Evolutionary conservation across 2,329 filamentous ascomycete genomes (phyloP).

Genomic region (Allantophomopsis cytisporea): DNA sequence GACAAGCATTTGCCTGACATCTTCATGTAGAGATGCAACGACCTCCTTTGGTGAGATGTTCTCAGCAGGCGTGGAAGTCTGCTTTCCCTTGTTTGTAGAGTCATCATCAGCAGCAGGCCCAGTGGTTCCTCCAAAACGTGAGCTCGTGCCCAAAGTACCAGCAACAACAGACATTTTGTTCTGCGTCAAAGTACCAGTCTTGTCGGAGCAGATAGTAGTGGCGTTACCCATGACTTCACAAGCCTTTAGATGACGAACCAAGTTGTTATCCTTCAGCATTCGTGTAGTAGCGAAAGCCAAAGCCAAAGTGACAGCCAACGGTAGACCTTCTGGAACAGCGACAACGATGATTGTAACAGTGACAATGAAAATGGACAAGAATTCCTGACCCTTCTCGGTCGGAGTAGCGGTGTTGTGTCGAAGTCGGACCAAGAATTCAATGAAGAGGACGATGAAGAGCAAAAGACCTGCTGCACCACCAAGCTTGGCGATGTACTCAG

Average conservation of each 20-base stretch:
- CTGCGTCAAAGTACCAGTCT: conserved; percentile 62
- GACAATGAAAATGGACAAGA: conserved; percentile 48
- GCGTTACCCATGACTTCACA: conserved; percentile 63
- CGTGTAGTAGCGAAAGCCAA: conserved; percentile 54
- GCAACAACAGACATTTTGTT: conserved; percentile 69
- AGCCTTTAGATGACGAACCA: conserved; percentile 53
- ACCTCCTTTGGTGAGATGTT: conserved; percentile 16
- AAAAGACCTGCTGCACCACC: conserved; percentile 58
- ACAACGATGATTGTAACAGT: conserved; percentile 55
- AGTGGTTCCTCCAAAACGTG: conserved; percentile 17
- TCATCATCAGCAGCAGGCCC: conserved; percentile 11
- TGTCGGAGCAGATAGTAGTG: conserved; percentile 68
- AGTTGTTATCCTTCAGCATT: conserved; percentile 57
- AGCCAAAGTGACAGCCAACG: conserved; percentile 54
- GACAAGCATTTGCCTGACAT: conserved; percentile 29
- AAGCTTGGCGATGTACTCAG: conserved; percentile 68
- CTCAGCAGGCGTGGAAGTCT: conserved; percentile 10
- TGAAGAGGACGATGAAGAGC: conserved; percentile 67
- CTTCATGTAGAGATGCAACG: conserved; percentile 11
- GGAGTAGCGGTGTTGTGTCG: conserved; percentile 31
- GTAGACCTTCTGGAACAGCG: conserved; percentile 54
- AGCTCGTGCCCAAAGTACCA: conserved; percentile 47
- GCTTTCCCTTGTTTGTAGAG: conserved; percentile 5
- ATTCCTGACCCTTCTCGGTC: conserved; percentile 44
- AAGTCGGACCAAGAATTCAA: conserved; percentile 58